Evolutionary conservation across 352 stramenopile species (phyloP), one percentile per base, ranked within the genome.

Genomic region (Phytophthora fragariae): DNA sequence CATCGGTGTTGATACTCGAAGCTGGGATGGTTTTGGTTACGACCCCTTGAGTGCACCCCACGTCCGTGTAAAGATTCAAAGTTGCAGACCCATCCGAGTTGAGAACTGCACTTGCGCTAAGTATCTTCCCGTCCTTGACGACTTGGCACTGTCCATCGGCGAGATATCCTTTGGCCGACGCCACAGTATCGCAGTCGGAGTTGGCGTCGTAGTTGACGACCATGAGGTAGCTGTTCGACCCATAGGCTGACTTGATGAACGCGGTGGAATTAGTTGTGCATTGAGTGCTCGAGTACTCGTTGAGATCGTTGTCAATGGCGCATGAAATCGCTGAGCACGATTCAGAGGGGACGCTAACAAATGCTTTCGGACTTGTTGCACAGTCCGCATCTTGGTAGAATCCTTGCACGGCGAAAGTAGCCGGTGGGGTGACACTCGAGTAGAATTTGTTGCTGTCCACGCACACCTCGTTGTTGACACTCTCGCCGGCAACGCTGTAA

Each of bases 191-290:
- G 27, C 52, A 57, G 15, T 37, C 6, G 21, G 52, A 41, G 52
- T 37, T 15, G 21, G 52, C 14, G 52, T 57, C 52, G 15, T 57
- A 57, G 27, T 37, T 57, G 52, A 57, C 52, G 24, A 57, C 52
- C 12, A 37, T 39, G 14, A 57, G 52, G 27, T 57, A 57, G 27
- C 52, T 57, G 27, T 24, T 57, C 4, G 52, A 39, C 9, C 52
- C 52, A 39, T 35, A 57, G 1, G 52, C 52, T n/a, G 52, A 39
- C 14, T 37, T 39, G 10, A 57, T 57, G 52, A 29, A 35, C 14
- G 52, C 52, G 10, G 52, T 57, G 24, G 52, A 57, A 27, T 57
- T 57, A 5, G 52, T 57, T 3, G 52, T 57, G 27, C 52, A 57
- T 39, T 57, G 52, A 41, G 52, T 57, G 5, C 11, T 57, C 11